A percentile compares a stretch with the other conserved stretches of the same genome.
phyloP scores from a whole-genome alignment of 768 basidiomycete species.

The Mycena filopes region DNA sequence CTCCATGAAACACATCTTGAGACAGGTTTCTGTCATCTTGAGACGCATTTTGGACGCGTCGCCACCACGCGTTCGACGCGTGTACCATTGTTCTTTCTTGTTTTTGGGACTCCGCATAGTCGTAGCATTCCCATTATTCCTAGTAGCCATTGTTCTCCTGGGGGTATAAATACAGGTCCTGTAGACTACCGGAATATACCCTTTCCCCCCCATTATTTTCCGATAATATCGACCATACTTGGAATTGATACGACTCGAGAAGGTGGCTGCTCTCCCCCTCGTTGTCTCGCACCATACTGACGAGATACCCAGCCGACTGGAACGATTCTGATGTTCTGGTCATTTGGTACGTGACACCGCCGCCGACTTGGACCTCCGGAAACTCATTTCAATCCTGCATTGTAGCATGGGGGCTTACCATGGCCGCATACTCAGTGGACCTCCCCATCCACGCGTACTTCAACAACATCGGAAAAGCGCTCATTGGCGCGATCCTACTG shows the following conservation, averaged over 20 bases:
- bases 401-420: slow-evolving; percentile 58
- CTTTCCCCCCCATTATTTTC: no score
- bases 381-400: background rate
- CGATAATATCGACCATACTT: slow-evolving; percentile 55
- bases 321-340: slow-evolving; percentile 64
- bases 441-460: slow-evolving; percentile 47
- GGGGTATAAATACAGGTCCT: no score
- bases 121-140: no score
- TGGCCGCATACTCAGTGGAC: slow-evolving; percentile 54
- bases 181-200: no score
- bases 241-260: slow-evolving; percentile 62
- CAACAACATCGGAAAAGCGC: slow-evolving; percentile 44
- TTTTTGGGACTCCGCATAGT: no score
- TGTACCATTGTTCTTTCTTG: no score
- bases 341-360: slow-evolving; percentile 52
- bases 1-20: no score
- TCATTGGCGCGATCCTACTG: slow-evolving; percentile 54
- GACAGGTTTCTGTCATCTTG: no score
- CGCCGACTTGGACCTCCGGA: background rate
- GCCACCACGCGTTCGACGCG: no score
- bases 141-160: no score
- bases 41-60: no score
- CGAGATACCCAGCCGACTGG: slow-evolving; percentile 56
- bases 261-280: slow-evolving; percentile 40
- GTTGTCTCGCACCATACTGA: background rate